Conservation (phyloP, 1,284 basidiomycete species). For the Trichosporon sp. region DNA sequence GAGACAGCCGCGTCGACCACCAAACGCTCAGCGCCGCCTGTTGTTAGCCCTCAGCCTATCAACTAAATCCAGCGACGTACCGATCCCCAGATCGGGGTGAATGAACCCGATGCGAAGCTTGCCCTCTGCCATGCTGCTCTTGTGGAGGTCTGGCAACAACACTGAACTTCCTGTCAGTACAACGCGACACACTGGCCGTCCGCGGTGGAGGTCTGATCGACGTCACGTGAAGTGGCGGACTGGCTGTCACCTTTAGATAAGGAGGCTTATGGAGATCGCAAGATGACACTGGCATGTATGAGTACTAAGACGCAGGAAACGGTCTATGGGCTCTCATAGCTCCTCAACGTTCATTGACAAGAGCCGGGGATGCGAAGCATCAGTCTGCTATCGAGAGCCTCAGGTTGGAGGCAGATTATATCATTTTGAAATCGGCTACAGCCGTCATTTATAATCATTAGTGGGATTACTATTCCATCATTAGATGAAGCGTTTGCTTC, state of each 20-base stretch:
- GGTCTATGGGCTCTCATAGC: too few species aligned
- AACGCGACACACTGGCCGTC: not conserved
- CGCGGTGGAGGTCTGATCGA: not conserved
- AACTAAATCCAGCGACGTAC: slow-evolving; percentile 55
- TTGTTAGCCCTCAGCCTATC: not conserved
- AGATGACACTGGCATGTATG: not conserved
- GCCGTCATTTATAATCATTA: not conserved
- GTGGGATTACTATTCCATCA: not conserved
- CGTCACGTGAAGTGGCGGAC: not conserved
- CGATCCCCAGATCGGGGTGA: slow-evolving; percentile 93
- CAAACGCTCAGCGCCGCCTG: slow-evolving; percentile 89
- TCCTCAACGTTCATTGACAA: too few species aligned
- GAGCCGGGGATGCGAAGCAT: too few species aligned
- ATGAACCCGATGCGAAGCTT: slow-evolving; percentile 68
- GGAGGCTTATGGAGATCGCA: not conserved
- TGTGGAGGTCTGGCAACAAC: not conserved
- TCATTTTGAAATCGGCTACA: not conserved
- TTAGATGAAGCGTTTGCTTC: not conserved
- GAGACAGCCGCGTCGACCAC: slow-evolving; percentile 94
- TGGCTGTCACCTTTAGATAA: not conserved
- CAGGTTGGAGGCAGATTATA: too few species aligned
- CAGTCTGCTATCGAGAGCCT: too few species aligned
- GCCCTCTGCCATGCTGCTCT: slow-evolving; percentile 7
- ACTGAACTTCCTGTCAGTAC: not conserved
- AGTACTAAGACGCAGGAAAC: too few species aligned